Evolutionary conservation across 257 asterid genomes (phyloP), one percentile per base, ranked within the genome.

Genomic region (Primulina huaijiensis): DNA sequence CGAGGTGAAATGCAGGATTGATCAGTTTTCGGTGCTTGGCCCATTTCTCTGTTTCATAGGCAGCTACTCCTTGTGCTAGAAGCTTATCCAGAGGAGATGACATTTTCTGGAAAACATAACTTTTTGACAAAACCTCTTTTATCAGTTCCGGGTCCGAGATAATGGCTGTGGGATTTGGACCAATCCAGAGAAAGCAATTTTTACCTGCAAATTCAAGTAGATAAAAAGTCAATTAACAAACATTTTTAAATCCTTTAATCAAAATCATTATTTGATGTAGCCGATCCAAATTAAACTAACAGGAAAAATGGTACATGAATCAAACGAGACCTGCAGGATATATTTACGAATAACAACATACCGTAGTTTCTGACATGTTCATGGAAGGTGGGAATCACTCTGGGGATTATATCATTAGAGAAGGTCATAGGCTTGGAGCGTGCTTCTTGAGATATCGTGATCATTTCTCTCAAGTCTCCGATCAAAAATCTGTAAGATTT

Each of bases 1-100:
- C 88, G 0, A 75, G 58, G 23, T 81, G 84, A 65, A 84, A 84
- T 58, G 86, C 84, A n/a, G 86, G 83, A 64, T 77, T 84, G 12
- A 84, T 29, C 4, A 81, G 62, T 67, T 34, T 74, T 77, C 83
- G 79, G 35, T 81, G 88, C 69, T 81, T 81, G 0, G 84, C 81
- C 88, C 86, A 83, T 70, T 81, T 81, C 30, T 83, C 82, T 2
- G 56, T n/a, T 2, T 83, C 84, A 17, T 78, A 63, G 4, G 67
- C 31, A 0, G 71, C 79, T 3, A 76, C 0, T 37, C 88, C 88
- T 59, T 30, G 52, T 20, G 80, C 78, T 4, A 83, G 60, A 11
- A 74, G 37, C 7, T 70, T 76, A 8, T 9, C 69, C 8, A 76
- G 8, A 4, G 88, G 80, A 65, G 11, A 16, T 0, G 69, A 34